Conservation (phyloP, 2,329 filamentous ascomycete genomes). For the Fusarium tjaetaba region DNA sequence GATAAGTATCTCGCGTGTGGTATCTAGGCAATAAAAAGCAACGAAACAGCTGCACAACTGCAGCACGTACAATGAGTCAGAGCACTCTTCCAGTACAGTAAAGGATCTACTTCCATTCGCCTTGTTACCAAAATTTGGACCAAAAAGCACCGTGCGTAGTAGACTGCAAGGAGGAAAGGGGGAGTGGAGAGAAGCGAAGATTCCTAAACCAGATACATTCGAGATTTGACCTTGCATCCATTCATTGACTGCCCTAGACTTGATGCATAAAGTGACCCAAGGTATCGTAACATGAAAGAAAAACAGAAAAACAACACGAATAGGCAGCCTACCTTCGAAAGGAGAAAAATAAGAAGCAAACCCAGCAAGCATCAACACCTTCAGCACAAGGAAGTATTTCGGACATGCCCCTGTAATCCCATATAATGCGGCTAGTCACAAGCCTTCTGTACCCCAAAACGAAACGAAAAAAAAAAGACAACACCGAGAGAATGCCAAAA, state of each 20-base stretch:
- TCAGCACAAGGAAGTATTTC: conserved; percentile 21
- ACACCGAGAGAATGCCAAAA: conserved; percentile 31
- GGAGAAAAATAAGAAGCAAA: conserved; percentile 17
- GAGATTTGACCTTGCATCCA: conserved; percentile 27
- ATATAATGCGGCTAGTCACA: conserved; percentile 38
- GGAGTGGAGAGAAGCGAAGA: conserved; percentile 30
- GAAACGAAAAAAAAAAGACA: background rate
- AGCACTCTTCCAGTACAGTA: conserved; percentile 25
- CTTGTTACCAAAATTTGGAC: conserved; percentile 1
- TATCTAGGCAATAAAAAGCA: conserved; percentile 41
- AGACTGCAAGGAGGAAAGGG: conserved; percentile 21
- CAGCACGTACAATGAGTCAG: conserved; percentile 42
- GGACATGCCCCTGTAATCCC: conserved; percentile 38
- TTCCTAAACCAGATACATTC: conserved; percentile 25
- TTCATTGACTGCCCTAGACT: conserved; percentile 17
- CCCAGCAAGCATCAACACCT: conserved; percentile 10
- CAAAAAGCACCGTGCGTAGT: conserved; percentile 10
- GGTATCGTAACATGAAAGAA: conserved; percentile 40
- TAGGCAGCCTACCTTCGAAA: conserved; percentile 23
- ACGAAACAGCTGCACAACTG: conserved; percentile 44
- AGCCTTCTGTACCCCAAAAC: conserved; percentile 26
- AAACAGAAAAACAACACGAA: background rate
- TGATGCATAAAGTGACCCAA: conserved; percentile 24
- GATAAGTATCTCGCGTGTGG: conserved; percentile 40
- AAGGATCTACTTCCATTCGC: conserved; percentile 19